Evolutionary conservation across 2,329 filamentous ascomycete species (phyloP).

Genomic region (Fusarium compactum): DNA sequence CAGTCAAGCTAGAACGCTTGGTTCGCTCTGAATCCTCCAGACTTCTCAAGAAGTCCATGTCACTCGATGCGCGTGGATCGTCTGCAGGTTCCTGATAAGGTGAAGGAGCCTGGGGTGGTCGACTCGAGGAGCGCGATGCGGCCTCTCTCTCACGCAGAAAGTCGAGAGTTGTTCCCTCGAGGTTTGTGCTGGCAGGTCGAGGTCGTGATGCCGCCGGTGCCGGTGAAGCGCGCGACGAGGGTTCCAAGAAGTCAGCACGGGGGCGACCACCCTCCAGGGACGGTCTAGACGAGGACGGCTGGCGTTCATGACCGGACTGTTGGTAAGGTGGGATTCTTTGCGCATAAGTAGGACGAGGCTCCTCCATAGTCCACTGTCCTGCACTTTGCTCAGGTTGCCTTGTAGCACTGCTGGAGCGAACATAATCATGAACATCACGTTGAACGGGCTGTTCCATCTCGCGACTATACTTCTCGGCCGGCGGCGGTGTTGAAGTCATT

Average conservation of each 20-base stretch:
- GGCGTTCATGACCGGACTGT: slow-evolving; percentile 45
- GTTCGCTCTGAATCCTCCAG: slow-evolving; percentile 73
- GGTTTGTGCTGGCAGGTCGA: slow-evolving; percentile 83
- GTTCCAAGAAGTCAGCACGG: slow-evolving; percentile 45
- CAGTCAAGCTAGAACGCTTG: slow-evolving; percentile 78
- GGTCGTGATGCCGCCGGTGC: slow-evolving; percentile 61
- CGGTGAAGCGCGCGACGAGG: slow-evolving; percentile 46
- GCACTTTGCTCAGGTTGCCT: slow-evolving; percentile 41
- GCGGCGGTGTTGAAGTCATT: slow-evolving; percentile 76
- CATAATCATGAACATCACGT: slow-evolving; percentile 40
- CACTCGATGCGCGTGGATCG: slow-evolving; percentile 66
- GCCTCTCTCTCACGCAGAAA: slow-evolving; percentile 83
- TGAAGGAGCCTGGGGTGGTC: slow-evolving; percentile 53
- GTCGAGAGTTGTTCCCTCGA: slow-evolving; percentile 81
- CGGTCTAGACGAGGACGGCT: slow-evolving; percentile 44
- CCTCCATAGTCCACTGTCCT: slow-evolving; percentile 34
- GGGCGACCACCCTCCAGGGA: slow-evolving; percentile 47
- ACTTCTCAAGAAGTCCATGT: slow-evolving; percentile 84
- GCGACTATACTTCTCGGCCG: slow-evolving; percentile 56
- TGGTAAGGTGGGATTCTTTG: slow-evolving; percentile 46
- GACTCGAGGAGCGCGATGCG: slow-evolving; percentile 56
- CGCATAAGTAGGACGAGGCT: slow-evolving; percentile 32
- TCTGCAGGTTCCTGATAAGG: slow-evolving; percentile 55
- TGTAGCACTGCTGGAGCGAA: slow-evolving; percentile 48
- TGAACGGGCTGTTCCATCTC: slow-evolving; percentile 32